Base-by-base conservation (phyloP, 1,139 yeast species). In the Lodderomyces parapsilosis region DNA sequence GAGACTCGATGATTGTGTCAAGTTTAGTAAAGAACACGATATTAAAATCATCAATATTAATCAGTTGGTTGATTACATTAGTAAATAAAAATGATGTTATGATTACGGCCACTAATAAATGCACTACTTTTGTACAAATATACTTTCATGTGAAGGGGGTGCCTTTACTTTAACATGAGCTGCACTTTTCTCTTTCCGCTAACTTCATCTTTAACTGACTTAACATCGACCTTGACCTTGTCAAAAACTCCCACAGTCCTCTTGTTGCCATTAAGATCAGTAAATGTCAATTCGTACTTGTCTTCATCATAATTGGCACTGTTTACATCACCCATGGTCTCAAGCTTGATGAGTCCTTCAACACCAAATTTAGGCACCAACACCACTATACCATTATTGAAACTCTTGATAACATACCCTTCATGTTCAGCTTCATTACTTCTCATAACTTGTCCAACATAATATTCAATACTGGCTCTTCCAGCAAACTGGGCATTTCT, bases 401-500 rank as follows among this genome's bases (percentile, higher is more conserved):
- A 91, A 36, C 94, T 93, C 62, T 89, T 88, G 56, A 91, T 90
- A 32, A 91, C 84, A 56, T 89, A 91, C 6, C 98, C 99, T 52
- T 90, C 94, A 60, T 90, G 96, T 30, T 69, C 70, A 30, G 81
- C 66, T 49, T 84, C 86, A 50, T 81, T 79, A 57, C 82, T 83
- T 62, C 90, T 86, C 86, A 94, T 86, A 28, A 91, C 97, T 68
- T 94, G 99, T 11, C 99, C 99, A 38, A 94, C 99, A 58, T 89
- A 93, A 65, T 93, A 94, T 62, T 94, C 99, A 51, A 94, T 89
- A 62, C 96, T 87, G 27, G 99, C 96, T 59, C 99, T 80, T 30
- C 99, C 99, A 2, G 99, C 99, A 74, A 93, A 88, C 66, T 94
- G 99, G 0, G 99, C 99, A 63, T 93, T 94, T 65, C 99, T 82